Evolutionary conservation across 1,139 yeast species (phyloP).

Genomic region (Yamadazyma conglobata): DNA sequence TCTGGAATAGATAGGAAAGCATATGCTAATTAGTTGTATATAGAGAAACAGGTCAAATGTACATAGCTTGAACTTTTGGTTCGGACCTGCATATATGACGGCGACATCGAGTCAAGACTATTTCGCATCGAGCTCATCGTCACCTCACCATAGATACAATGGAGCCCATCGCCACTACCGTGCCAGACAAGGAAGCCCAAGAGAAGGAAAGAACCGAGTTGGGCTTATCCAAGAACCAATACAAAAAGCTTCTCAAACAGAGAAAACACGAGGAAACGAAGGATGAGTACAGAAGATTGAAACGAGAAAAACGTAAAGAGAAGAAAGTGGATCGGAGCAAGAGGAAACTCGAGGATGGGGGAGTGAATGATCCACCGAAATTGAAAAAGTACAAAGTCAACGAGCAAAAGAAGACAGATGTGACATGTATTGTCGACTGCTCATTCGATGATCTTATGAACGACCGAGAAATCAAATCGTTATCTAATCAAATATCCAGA

Average conservation of each 20-base stretch:
- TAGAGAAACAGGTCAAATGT: too few species aligned
- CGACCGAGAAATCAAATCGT: slow-evolving; percentile 70
- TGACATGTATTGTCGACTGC: slow-evolving; percentile 73
- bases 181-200: slow-evolving; percentile 11
- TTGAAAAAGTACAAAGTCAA: slow-evolving; percentile 32
- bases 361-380: slow-evolving; percentile 18
- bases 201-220: slow-evolving; percentile 13
- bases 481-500: slow-evolving; percentile 78
- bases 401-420: slow-evolving; percentile 44
- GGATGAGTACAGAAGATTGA: slow-evolving; percentile 49
- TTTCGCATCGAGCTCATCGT: too few species aligned
- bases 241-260: slow-evolving; percentile 66
- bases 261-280: slow-evolving; percentile 63
- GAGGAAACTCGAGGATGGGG: slow-evolving; percentile 7
- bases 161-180: too few species aligned
- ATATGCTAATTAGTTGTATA: too few species aligned
- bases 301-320: slow-evolving; percentile 54
- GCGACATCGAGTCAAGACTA: too few species aligned
- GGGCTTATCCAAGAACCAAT: slow-evolving; percentile 59
- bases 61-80: too few species aligned
- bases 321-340: slow-evolving; percentile 31
- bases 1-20: too few species aligned
- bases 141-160: too few species aligned
- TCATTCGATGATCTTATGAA: slow-evolving; percentile 87
- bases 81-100: too few species aligned